Evolutionary conservation across 495 filamentous ascomycete species (phyloP), one percentile per base, ranked within the genome.

Genomic region (Antarctomyces pellizariae): DNA sequence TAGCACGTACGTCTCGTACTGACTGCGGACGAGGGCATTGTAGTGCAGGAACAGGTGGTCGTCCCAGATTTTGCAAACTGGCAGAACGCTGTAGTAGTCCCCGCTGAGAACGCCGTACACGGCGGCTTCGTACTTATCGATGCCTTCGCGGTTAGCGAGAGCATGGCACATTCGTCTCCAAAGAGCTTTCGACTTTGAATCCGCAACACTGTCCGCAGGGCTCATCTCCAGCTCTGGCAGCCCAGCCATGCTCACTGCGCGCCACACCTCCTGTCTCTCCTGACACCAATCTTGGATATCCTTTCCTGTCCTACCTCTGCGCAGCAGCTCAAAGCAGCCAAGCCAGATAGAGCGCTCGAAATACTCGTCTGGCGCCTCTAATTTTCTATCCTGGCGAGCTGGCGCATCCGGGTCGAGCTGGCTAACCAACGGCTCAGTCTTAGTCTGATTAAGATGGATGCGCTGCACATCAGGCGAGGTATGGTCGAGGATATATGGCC

Each of bases 381-480:
- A 48, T 19, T 53, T 58, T 17, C 70, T 64, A 16, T 56, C 57
- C 48, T 95, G 82, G 26, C 86, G 66, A 19, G 66, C 68, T 8
- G 70, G 56, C 4, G 83, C 77, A 59, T 99, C 86, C 3, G 89
- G 89, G 35, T 99, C 86, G 13, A 99, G 56, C 40, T 91, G 76
- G n/a, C 79, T 89, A 23, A 93, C 59, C 3, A 92, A 41, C 3
- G 63, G 42, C 43, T 66, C 60, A 20, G 67, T 66, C 17, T 57
- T 53, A 15, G 67, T 64, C 2, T 59, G 51, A 25, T 53, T 62
- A 21, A 63, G 44, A 29, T 68, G 57, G 17, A 60, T 56, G 29
- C 58, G 54, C 19, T 62, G 53, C 14, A 70, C 55, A 24, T 54
- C 57, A 19, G 62, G 50, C 23, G 51, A 48, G 31, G 59, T 54